Evolutionary conservation across 1,284 basidiomycete genomes (phyloP).

Genomic region (Rhodotorula sp.): DNA sequence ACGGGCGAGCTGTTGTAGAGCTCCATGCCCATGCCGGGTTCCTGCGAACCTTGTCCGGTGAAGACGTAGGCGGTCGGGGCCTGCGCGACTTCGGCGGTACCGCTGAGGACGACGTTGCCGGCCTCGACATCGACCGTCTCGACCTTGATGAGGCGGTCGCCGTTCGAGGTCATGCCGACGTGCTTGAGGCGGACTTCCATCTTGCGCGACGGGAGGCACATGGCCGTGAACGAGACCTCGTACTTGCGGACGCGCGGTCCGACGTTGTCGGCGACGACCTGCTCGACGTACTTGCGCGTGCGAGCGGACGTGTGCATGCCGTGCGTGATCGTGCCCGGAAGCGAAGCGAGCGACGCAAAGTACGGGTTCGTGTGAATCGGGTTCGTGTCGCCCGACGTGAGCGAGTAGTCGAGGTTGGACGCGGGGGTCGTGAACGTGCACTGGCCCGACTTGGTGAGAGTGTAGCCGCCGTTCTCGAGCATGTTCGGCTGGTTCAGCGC

Average conservation of each 20-base stretch:
- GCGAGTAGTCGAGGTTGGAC: slow-evolving; percentile 91
- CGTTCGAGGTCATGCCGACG: slow-evolving; percentile 78
- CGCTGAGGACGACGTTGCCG: slow-evolving; percentile 87
- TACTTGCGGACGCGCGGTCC: slow-evolving; percentile 89
- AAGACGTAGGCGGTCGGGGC: slow-evolving; percentile 93
- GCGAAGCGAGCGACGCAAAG: slow-evolving; percentile 88
- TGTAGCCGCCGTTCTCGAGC: slow-evolving; percentile 81
- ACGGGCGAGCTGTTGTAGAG: slow-evolving; percentile 89
- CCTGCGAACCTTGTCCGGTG: slow-evolving; percentile 97
- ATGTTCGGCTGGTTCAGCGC: slow-evolving; percentile 72
- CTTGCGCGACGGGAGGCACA: slow-evolving; percentile 93
- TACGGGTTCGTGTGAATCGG: slow-evolving; percentile 93
- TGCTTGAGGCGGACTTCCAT: slow-evolving; percentile 86
- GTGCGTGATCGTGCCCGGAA: slow-evolving; percentile 96
- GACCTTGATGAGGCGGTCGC: slow-evolving; percentile 87
- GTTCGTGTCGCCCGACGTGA: slow-evolving; percentile 93
- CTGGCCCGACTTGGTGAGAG: slow-evolving; percentile 58
- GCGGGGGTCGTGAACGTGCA: slow-evolving; percentile 57
- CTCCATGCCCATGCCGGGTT: slow-evolving; percentile 99
- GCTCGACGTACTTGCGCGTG: slow-evolving; percentile 89
- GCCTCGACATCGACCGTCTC: slow-evolving; percentile 74
- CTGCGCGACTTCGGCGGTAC: slow-evolving; percentile 88
- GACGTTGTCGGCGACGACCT: slow-evolving; percentile 85
- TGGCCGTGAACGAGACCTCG: slow-evolving; percentile 88
- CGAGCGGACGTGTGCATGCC: slow-evolving; percentile 97